Percentiles rank a stretch among this genome's conserved stretches.
Conservation (phyloP, 2,329 filamentous ascomycete genomes). For the Ampelomyces quisqualis region DNA sequence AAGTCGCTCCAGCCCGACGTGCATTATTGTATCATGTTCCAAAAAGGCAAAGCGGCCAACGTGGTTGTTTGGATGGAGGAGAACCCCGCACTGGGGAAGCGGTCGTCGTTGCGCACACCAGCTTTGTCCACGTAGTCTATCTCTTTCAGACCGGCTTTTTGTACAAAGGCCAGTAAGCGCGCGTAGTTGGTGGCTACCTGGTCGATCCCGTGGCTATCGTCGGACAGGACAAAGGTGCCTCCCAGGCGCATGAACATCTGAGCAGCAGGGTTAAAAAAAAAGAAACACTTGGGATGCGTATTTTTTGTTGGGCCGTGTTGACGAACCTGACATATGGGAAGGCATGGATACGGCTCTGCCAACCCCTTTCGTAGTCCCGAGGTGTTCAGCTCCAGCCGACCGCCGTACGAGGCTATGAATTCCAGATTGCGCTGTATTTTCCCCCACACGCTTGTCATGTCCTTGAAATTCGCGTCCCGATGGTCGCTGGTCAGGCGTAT, state of each 20-base stretch:
- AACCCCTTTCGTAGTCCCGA: constrained; percentile 86
- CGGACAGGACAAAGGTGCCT: constrained; percentile 85
- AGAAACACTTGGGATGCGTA: constrained; percentile 5
- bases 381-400: constrained; percentile 86
- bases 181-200: constrained; percentile 86
- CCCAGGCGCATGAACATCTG: constrained; percentile 71
- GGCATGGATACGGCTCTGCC: constrained; percentile 82
- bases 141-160: constrained; percentile 62
- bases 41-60: constrained; percentile 34
- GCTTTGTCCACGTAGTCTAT: constrained; percentile 49
- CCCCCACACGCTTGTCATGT: constrained; percentile 68
- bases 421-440: constrained; percentile 72
- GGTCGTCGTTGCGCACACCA: constrained; percentile 27
- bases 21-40: constrained; percentile 24
- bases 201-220: constrained; percentile 87
- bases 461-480: constrained; percentile 61
- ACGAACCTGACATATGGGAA: constrained; percentile 72
- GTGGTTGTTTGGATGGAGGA: constrained; percentile 35
- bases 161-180: constrained; percentile 69
- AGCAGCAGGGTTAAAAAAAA: constrained; percentile 18
- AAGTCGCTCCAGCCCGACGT: no score
- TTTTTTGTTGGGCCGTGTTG: constrained; percentile 27
- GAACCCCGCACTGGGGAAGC: constrained; percentile 41
- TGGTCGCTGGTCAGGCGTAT: constrained; percentile 76
- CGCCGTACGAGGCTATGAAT: constrained; percentile 70